Conservation (phyloP, 2,329 filamentous ascomycete genomes). For the Capronia coronata region DNA sequence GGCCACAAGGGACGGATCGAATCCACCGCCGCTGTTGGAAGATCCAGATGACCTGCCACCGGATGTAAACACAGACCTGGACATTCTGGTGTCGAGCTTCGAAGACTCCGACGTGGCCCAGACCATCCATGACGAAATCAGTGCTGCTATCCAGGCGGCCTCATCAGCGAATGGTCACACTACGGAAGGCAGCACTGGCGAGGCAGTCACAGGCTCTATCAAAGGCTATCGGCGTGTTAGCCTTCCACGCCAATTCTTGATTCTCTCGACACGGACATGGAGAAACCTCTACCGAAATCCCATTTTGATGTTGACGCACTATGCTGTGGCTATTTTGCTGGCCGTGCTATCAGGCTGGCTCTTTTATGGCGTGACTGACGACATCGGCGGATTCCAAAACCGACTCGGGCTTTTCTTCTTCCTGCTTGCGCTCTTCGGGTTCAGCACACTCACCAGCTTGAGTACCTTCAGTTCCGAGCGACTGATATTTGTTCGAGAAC, state of each 20-base stretch:
- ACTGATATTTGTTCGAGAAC: conserved; percentile 82
- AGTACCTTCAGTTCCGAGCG: conserved; percentile 90
- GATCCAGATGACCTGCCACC: conserved; percentile 59
- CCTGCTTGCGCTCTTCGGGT: conserved; percentile 88
- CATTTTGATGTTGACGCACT: conserved; percentile 97
- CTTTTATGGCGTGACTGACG: conserved; percentile 92
- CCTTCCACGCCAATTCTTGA: conserved; percentile 73
- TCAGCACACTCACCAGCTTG: conserved; percentile 88
- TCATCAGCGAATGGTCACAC: conserved; percentile 61
- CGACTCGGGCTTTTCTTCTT: conserved; percentile 97
- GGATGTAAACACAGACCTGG: conserved; percentile 66
- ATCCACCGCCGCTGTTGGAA: conserved; percentile 58
- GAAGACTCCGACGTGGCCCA: conserved; percentile 68
- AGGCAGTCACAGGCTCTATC: conserved; percentile 47
- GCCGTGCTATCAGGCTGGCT: conserved; percentile 91
- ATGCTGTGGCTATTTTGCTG: conserved; percentile 89
- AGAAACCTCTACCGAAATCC: conserved; percentile 96
- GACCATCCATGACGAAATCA: conserved; percentile 70
- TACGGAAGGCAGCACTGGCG: conserved; percentile 46
- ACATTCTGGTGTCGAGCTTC: conserved; percentile 71
- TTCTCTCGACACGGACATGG: conserved; percentile 88
- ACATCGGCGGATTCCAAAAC: conserved; percentile 97
- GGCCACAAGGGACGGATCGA: conserved; percentile 48
- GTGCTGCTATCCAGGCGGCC: conserved; percentile 59
- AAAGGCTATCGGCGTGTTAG: conserved; percentile 78